phyloP scores from a whole-genome alignment of 495 filamentous ascomycete genomes.

The Penicillium daleae region DNA sequence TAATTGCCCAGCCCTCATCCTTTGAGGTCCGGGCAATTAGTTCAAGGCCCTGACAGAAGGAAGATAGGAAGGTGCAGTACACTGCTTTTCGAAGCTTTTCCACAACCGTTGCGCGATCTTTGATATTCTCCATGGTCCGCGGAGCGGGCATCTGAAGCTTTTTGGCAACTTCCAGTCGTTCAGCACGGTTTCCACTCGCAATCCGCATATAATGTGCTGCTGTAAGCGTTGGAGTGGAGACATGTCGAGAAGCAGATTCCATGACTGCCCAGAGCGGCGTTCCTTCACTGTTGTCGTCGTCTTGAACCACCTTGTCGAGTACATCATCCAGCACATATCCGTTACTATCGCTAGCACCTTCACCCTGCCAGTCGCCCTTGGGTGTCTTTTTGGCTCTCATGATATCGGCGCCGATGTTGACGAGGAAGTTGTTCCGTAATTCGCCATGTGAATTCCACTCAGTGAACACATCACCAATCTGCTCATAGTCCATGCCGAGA shows the following conservation, averaged over 20 bases:
- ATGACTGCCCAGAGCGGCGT: conserved; percentile 68
- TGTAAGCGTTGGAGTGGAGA: conserved; percentile 67
- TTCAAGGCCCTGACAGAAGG: conserved; percentile 69
- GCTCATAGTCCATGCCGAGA: conserved; percentile 62
- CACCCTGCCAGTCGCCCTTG: conserved; percentile 47
- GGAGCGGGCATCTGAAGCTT: conserved; percentile 48
- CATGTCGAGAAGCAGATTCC: conserved; percentile 64
- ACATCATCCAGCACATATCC: conserved; percentile 64
- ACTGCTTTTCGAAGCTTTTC: conserved; percentile 64
- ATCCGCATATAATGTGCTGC: conserved; percentile 68
- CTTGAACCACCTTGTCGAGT: conserved; percentile 78
- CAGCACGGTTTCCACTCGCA: conserved; percentile 62
- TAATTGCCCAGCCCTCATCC: conserved; percentile 65
- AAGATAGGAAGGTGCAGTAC: conserved; percentile 64
- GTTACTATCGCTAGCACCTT: conserved; percentile 34
- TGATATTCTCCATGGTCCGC: conserved; percentile 42
- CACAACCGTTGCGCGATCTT: conserved; percentile 54
- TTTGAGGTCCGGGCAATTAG: conserved; percentile 64
- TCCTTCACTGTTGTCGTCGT: conserved; percentile 68
- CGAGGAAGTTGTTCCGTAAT: conserved; percentile 62
- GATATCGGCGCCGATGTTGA: conserved; percentile 67
- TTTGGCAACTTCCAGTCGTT: conserved; percentile 52
- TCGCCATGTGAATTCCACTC: conserved; percentile 64
- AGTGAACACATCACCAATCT: conserved; percentile 76
- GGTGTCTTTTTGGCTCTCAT: conserved; percentile 49